Evolutionary conservation across 2,329 filamentous ascomycete genomes (phyloP).

Genomic region (Epichloe elymi): DNA sequence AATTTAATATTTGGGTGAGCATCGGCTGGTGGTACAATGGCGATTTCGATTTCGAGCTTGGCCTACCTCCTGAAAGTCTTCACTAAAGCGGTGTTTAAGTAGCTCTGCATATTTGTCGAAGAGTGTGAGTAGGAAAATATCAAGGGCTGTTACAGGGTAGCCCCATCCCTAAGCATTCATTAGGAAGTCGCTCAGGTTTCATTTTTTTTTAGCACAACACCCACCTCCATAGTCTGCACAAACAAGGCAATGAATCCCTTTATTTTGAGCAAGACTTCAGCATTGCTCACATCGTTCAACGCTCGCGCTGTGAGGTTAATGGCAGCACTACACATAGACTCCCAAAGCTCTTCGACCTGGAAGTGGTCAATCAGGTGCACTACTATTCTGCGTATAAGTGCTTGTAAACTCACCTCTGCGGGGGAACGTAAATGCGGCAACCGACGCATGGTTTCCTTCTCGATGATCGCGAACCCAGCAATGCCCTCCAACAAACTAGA

Average conservation of each 20-base stretch:
- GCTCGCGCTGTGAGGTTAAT: slow-evolving; percentile 72
- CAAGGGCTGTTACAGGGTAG: slow-evolving; percentile 70
- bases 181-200: slow-evolving; percentile 45
- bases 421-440: slow-evolving; percentile 72
- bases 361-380: background rate
- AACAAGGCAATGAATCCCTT: slow-evolving; percentile 89
- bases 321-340: slow-evolving; percentile 86
- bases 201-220: slow-evolving; percentile 46
- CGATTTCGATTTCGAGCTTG: background rate
- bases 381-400: background rate
- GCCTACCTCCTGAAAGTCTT: slow-evolving; percentile 80
- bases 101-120: slow-evolving; percentile 92
- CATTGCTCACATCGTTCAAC: slow-evolving; percentile 68
- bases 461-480: slow-evolving; percentile 90
- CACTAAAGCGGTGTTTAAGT: slow-evolving; percentile 80
- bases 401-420: slow-evolving; percentile 52
- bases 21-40: background rate
- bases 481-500: slow-evolving; percentile 88
- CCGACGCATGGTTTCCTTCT: slow-evolving; percentile 82
- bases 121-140: slow-evolving; percentile 72
- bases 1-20: slow-evolving; percentile 1
- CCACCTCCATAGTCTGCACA: slow-evolving; percentile 93
- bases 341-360: slow-evolving; percentile 94
- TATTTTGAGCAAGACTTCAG: slow-evolving; percentile 83
- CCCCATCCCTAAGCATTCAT: slow-evolving; percentile 78